These are phyloP conservation scores for Evernia prunastri DNA, from an alignment of 495 filamentous ascomycete species.

Conservation along the genomic window DNA sequence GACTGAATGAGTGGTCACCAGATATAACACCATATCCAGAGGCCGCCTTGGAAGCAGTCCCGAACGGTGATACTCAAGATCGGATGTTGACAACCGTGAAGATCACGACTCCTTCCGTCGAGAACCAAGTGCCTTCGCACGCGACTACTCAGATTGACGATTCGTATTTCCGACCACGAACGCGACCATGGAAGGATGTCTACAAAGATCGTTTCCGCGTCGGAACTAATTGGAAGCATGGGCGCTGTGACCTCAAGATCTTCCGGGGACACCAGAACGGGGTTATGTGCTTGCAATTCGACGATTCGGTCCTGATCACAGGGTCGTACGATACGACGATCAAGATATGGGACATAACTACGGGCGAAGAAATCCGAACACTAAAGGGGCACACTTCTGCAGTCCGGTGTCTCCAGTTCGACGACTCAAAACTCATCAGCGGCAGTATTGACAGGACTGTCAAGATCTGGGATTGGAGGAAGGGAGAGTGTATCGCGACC, in stretches of 20 bases:
- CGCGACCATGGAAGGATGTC: constrained; percentile 85
- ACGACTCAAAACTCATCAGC: constrained; percentile 83
- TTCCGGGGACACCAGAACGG: constrained; percentile 91
- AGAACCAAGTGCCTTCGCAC: constrained; percentile 29
- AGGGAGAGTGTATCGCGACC: constrained; percentile 78
- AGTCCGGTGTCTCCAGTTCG: constrained; percentile 85
- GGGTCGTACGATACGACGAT: constrained; percentile 93
- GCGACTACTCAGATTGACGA: constrained; percentile 29
- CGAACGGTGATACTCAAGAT: not conserved
- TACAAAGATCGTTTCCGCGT: constrained; percentile 86
- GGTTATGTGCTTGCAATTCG: constrained; percentile 93
- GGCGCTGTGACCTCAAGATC: constrained; percentile 70
- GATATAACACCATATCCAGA: constrained; percentile 44
- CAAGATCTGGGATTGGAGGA: constrained; percentile 95
- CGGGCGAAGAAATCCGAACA: constrained; percentile 74
- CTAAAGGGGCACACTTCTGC: constrained; percentile 74
- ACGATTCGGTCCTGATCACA: constrained; percentile 68
- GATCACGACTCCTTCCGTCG: not conserved
- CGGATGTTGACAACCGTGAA: not conserved
- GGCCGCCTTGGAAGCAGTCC: not conserved
- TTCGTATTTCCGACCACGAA: constrained; percentile 43
- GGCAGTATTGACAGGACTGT: constrained; percentile 74
- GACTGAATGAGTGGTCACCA: constrained; percentile 49
- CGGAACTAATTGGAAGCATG: constrained; percentile 93
- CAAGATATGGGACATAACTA: constrained; percentile 93